A percentile compares a stretch with the other conserved stretches of the same genome.
phyloP scores from a whole-genome alignment of 2,329 filamentous ascomycete genomes.

The Pseudogymnoascus sp. region DNA sequence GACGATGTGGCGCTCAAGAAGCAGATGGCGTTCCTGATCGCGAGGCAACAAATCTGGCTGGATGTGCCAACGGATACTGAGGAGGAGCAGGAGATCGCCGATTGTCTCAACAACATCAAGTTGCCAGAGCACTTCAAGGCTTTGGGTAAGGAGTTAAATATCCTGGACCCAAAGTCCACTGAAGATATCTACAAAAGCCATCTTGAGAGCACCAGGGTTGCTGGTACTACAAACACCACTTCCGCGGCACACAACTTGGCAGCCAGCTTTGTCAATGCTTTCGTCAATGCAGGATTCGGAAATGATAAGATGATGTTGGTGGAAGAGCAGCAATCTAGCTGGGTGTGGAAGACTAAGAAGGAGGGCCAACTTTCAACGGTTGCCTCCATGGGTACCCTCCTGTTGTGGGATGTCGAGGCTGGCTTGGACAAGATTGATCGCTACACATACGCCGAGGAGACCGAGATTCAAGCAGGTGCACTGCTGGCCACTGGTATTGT shows the following conservation, averaged over 20 bases:
- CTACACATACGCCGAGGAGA: slow-evolving; percentile 79
- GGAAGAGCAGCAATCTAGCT: slow-evolving; percentile 79
- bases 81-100: slow-evolving; percentile 67
- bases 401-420: slow-evolving; percentile 89
- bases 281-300: slow-evolving; percentile 91
- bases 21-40: slow-evolving; percentile 89
- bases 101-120: slow-evolving; percentile 81
- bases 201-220: slow-evolving; percentile 87
- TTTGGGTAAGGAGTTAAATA: slow-evolving; percentile 91
- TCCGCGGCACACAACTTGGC: slow-evolving; percentile 94
- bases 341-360: slow-evolving; percentile 99
- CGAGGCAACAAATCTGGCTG: slow-evolving; percentile 81
- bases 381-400: slow-evolving; percentile 82
- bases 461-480: slow-evolving; percentile 83
- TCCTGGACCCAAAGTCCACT: slow-evolving; percentile 90
- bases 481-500: slow-evolving; percentile 92
- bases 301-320: slow-evolving; percentile 98
- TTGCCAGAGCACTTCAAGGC: slow-evolving; percentile 90
- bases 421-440: slow-evolving; percentile 91
- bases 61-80: slow-evolving; percentile 56
- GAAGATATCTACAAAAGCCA: slow-evolving; percentile 99
- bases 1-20: slow-evolving; percentile 78
- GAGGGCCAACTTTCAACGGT: slow-evolving; percentile 96
- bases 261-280: slow-evolving; percentile 92
- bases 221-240: slow-evolving; percentile 88